A percentile compares a stretch with the other conserved stretches of the same genome.
Conservation (phyloP, 2,329 filamentous ascomycete genomes). For the Penicillium sp. region DNA sequence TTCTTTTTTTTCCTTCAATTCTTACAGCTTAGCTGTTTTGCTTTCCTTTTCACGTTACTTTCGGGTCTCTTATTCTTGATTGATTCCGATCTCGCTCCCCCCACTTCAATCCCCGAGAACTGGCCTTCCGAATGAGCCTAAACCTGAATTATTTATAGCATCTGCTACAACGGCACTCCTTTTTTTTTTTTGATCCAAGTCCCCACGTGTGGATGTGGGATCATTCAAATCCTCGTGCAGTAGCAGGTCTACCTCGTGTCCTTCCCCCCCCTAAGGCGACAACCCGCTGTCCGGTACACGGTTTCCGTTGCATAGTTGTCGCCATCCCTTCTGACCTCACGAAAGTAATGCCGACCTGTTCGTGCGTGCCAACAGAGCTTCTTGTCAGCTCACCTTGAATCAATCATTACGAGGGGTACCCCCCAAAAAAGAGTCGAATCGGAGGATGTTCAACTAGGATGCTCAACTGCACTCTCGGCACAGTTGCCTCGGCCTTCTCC, state of each 20-base stretch:
- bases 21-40: constrained; percentile 4
- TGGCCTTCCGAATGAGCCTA: constrained; percentile 9
- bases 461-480: constrained; percentile 26
- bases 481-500: constrained; percentile 20
- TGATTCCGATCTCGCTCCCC: constrained; percentile 6
- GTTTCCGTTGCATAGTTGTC: constrained; percentile 12
- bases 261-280: constrained; percentile 10
- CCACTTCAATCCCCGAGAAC: constrained; percentile 5
- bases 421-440: constrained; percentile 6
- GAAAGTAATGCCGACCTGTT: constrained; percentile 35
- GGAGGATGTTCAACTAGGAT: constrained; percentile 32
- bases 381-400: constrained; percentile 25
- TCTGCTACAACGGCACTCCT: constrained; percentile 9
- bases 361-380: constrained; percentile 26
- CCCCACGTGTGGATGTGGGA: constrained; percentile 18
- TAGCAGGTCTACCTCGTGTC: constrained; percentile 32
- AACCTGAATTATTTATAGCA: constrained; percentile 17
- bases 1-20: constrained; percentile 3
- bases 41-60: constrained; percentile 6
- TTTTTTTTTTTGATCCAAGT: constrained; percentile 15
- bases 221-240: constrained; percentile 26
- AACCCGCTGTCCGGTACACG: constrained; percentile 32
- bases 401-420: not conserved
- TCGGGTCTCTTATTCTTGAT: not conserved
- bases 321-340: constrained; percentile 14